A percentile compares a stretch with the other conserved stretches of the same genome.
Conservation (phyloP, 2,329 filamentous ascomycete species). For the Diaporthe longicolla region DNA sequence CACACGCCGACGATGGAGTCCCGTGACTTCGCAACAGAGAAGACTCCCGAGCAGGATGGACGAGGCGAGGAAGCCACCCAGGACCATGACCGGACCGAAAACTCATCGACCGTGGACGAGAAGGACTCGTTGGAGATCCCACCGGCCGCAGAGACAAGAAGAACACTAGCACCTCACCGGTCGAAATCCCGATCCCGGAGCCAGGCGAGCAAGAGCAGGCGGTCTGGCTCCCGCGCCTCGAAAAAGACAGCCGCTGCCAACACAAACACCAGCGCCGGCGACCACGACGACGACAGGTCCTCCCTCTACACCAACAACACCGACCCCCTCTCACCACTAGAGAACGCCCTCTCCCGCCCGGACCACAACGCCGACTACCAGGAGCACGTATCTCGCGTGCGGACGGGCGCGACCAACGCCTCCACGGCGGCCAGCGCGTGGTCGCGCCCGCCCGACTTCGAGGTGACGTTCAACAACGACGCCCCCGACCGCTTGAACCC, state of each 20-base stretch:
- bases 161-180: neutral
- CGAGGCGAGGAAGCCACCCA: conserved; percentile 1
- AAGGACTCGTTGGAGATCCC: conserved; percentile 21
- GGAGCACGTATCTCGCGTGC: conserved; percentile 51
- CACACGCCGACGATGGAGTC: neutral
- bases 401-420: conserved; percentile 49
- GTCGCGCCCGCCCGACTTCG: conserved; percentile 68
- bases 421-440: conserved; percentile 56
- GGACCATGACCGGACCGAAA: conserved; percentile 33
- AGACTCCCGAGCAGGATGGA: neutral
- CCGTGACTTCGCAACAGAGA: conserved; percentile 22
- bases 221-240: conserved; percentile 26
- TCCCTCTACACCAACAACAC: conserved; percentile 36
- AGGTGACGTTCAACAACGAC: conserved; percentile 76
- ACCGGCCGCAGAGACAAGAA: neutral
- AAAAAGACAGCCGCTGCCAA: neutral
- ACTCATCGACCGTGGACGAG: conserved; percentile 26
- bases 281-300: conserved; percentile 10
- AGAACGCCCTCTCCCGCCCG: conserved; percentile 36
- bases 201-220: neutral
- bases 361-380: conserved; percentile 39
- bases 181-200: conserved; percentile 19
- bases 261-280: neutral
- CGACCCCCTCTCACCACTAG: conserved; percentile 41
- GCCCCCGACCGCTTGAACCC: conserved; percentile 70